Percentiles rank a stretch among this genome's conserved stretches.
Conservation (phyloP, 2,329 filamentous ascomycete genomes). For the Ophiostoma sp. region DNA sequence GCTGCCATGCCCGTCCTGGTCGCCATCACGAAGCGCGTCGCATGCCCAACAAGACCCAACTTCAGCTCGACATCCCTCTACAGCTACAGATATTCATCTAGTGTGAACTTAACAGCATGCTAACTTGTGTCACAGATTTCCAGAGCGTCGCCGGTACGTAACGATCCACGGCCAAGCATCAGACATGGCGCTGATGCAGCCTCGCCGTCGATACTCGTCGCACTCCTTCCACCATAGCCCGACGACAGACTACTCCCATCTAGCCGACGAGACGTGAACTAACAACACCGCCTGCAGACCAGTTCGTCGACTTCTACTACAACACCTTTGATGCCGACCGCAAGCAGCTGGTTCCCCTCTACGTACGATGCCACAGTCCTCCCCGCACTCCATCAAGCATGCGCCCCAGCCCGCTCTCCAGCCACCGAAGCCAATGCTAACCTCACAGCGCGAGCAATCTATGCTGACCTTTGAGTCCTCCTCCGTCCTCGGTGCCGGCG, state of each 20-base stretch:
- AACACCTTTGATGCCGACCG: slow-evolving; percentile 74
- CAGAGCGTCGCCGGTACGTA: slow-evolving; percentile 24
- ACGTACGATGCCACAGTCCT: slow-evolving; percentile 54
- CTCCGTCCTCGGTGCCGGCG: slow-evolving; percentile 55
- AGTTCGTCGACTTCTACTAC: slow-evolving; percentile 92
- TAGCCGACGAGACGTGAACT: neutral
- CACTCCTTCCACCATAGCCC: neutral
- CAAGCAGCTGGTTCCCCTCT: slow-evolving; percentile 60
- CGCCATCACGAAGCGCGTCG: neutral
- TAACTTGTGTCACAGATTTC: slow-evolving; percentile 19
- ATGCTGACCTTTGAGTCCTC: slow-evolving; percentile 89
- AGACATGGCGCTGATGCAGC: neutral
- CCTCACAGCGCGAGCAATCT: slow-evolving; percentile 64
- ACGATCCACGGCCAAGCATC: neutral
- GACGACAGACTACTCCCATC: neutral
- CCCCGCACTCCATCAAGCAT: no score
- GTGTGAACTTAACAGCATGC: neutral
- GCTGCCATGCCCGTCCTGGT: no score
- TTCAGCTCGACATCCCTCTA: neutral
- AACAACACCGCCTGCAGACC: slow-evolving; percentile 49
- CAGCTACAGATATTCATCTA: neutral
- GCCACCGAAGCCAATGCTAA: neutral
- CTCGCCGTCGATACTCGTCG: no score
- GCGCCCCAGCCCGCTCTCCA: neutral
- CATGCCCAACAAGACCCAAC: neutral